Evolutionary conservation across 768 basidiomycete species (phyloP).

Genomic region (Panus rudis): DNA sequence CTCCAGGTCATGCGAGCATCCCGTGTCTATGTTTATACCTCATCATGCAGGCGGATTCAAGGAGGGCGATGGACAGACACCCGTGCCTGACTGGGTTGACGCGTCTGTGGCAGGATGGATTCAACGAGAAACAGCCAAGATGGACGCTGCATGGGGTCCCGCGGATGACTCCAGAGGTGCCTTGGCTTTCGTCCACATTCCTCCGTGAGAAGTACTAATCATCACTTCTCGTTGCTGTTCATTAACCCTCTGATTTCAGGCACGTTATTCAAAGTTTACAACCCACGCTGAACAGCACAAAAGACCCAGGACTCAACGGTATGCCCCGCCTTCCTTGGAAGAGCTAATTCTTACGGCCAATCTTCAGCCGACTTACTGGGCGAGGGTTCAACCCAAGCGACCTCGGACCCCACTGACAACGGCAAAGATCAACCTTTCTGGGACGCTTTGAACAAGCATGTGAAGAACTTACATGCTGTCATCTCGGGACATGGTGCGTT

Average conservation of each 20-base stretch:
- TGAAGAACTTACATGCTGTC: constrained; percentile 61
- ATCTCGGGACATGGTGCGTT: constrained; percentile 63
- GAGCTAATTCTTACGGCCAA: background rate
- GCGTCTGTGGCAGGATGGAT: constrained; percentile 57
- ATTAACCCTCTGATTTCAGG: constrained; percentile 14
- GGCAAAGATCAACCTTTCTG: constrained; percentile 58
- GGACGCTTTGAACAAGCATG: constrained; percentile 47
- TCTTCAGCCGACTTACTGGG: constrained; percentile 43
- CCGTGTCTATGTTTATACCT: background rate
- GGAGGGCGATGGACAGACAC: constrained; percentile 34
- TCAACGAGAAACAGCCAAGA: constrained; percentile 38
- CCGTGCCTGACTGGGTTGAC: constrained; percentile 66
- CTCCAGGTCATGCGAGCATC: background rate
- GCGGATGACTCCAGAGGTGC: constrained; percentile 40
- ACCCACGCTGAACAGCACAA: constrained; percentile 30
- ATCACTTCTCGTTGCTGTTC: background rate
- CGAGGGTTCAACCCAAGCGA: constrained; percentile 55
- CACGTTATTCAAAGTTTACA: constrained; percentile 29
- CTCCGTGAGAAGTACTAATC: constrained; percentile 42
- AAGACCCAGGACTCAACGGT: constrained; percentile 39
- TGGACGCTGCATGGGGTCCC: constrained; percentile 56
- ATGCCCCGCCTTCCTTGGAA: constrained; percentile 1
- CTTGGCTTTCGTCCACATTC: constrained; percentile 71
- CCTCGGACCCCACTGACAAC: constrained; percentile 26
- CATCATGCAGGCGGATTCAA: constrained; percentile 39